Conservation (phyloP, 106 monocot species). For the Dioscorea alata region DNA sequence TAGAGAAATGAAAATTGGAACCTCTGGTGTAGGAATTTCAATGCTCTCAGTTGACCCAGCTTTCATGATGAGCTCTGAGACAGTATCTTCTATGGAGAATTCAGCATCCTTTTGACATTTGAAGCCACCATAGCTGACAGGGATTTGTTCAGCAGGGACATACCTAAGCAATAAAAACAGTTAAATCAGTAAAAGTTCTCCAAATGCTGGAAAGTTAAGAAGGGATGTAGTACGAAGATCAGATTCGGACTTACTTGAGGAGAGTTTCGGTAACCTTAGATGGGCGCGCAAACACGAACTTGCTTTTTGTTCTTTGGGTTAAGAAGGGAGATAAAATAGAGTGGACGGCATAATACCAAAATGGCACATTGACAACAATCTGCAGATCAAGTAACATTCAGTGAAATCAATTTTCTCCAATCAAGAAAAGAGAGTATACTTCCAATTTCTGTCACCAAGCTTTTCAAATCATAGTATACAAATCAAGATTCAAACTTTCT, state of each 20-base stretch:
- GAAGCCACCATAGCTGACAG: slow-evolving; percentile 41
- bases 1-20: slow-evolving; percentile 2
- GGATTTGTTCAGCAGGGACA: slow-evolving; percentile 38
- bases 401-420: too few relatives aligned
- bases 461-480: too few relatives aligned
- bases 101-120: slow-evolving; percentile 47
- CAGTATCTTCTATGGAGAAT: slow-evolving; percentile 34
- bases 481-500: too few relatives aligned
- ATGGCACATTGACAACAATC: slow-evolving; percentile 80
- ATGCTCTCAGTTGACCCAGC: slow-evolving; percentile 33
- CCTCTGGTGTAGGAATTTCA: slow-evolving; percentile 47
- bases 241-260: slow-evolving; percentile 2
- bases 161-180: slow-evolving; percentile 22
- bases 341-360: slow-evolving; percentile 70
- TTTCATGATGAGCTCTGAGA: slow-evolving; percentile 38
- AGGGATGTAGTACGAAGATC: neutral
- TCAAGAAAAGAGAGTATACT: neutral
- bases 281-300: slow-evolving; percentile 56
- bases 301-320: slow-evolving; percentile 87
- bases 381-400: slow-evolving; percentile 5
- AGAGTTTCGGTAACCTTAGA: slow-evolving; percentile 55
- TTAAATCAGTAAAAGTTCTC: neutral
- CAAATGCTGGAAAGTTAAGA: neutral
- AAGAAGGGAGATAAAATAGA: slow-evolving; percentile 63
- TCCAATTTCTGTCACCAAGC: neutral